Percentiles rank a stretch among this genome's conserved stretches.
Conservation (phyloP, 2,329 filamentous ascomycete species). For the Hypoxylon sp. region DNA sequence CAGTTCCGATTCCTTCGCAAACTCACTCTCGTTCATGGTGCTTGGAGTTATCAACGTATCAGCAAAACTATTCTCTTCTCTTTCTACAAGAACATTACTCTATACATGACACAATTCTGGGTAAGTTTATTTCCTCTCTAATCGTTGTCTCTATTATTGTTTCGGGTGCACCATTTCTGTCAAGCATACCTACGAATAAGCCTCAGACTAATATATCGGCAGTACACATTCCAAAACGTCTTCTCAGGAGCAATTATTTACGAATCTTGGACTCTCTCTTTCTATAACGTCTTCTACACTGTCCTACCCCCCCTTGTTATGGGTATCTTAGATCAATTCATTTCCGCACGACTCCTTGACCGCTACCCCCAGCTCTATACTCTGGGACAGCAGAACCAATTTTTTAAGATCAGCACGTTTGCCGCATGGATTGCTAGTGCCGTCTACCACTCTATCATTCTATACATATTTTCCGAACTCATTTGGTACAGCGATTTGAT, state of each 20-base stretch:
- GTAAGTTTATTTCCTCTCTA: constrained; percentile 67
- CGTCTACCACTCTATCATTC: constrained; percentile 92
- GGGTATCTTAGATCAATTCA: constrained; percentile 97
- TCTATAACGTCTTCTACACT: constrained; percentile 99
- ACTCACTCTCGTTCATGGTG: constrained; percentile 92
- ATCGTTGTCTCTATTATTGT: constrained; percentile 6
- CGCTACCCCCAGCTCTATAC: constrained; percentile 96
- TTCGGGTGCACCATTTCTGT: not conserved
- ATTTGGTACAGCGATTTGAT: constrained; percentile 88
- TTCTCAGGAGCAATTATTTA: constrained; percentile 98
- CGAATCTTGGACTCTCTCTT: constrained; percentile 99
- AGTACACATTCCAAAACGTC: constrained; percentile 98
- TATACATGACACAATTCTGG: constrained; percentile 99
- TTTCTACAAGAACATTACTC: constrained; percentile 98
- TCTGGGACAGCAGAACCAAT: constrained; percentile 91
- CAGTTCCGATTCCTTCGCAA: constrained; percentile 97
- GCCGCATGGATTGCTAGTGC: constrained; percentile 93
- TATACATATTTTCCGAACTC: constrained; percentile 87
- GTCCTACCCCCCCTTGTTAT: constrained; percentile 93
- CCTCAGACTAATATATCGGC: constrained; percentile 50
- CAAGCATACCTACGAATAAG: not conserved
- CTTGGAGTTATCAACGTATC: constrained; percentile 97
- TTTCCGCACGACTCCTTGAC: constrained; percentile 92
- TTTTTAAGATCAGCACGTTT: constrained; percentile 95
- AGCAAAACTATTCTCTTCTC: constrained; percentile 98